Evolutionary conservation across 306 rosid species (phyloP).

Genomic region (Nissolia schottii): DNA sequence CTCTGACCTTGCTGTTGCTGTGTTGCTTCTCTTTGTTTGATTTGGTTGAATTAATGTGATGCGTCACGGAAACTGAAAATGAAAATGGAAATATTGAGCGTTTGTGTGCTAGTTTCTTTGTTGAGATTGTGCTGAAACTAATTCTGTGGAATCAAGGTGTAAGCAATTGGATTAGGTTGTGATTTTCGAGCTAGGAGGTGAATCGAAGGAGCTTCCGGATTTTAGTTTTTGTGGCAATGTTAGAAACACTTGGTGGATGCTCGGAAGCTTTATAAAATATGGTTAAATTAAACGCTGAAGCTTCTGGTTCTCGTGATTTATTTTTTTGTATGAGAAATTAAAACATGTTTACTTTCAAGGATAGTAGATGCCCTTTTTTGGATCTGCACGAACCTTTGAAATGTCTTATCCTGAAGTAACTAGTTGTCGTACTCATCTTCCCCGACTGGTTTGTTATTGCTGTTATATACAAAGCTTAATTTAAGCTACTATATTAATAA

Average conservation of each 20-base stretch:
- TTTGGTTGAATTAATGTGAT: constrained; percentile 11
- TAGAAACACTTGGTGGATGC: neutral
- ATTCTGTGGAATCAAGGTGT: neutral
- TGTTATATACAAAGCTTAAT: neutral
- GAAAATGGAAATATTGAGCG: neutral
- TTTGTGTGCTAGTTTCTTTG: neutral
- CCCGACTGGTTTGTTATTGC: neutral
- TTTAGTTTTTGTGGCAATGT: constrained; percentile 11
- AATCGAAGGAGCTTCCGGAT: neutral
- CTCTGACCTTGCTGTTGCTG: neutral
- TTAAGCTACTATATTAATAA: neutral
- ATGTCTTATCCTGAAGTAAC: neutral
- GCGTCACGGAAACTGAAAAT: neutral
- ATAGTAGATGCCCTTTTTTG: neutral
- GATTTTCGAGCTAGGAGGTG: neutral
- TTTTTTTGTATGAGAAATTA: neutral
- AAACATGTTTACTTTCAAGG: neutral
- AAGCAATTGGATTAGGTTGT: neutral
- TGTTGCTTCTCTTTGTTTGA: constrained; percentile 6
- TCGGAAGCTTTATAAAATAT: neutral
- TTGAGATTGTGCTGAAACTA: neutral
- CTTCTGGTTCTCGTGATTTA: constrained; percentile 11
- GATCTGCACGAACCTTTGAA: constrained; percentile 9
- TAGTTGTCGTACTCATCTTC: neutral
- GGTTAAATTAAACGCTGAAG: neutral